Evolutionary conservation across 805 yeast species (phyloP), one percentile per base, ranked within the genome.

Genomic region (Saccharomycopsis synnaedendra): DNA sequence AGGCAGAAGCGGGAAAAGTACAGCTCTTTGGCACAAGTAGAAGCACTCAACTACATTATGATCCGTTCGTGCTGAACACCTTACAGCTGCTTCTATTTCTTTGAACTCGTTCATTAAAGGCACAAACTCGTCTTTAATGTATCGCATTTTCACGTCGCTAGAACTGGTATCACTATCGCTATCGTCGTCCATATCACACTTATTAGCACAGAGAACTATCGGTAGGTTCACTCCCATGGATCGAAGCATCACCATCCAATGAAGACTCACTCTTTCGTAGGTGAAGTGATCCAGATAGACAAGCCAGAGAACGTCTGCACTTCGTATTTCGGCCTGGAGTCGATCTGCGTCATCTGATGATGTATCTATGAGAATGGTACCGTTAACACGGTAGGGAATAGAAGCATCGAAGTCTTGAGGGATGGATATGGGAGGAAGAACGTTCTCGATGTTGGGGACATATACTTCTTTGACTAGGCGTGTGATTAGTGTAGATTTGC

Each of bases 171-270:
- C 8, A n/a, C n/a, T 8, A n/a, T 34, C 36, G 8, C 10, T n/a
- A 32, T 41, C 11, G 4, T 43, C 29, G 11, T 27, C 32, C 4
- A 41, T 49, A 48, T 85, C 94, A 19, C 80, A 71, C 57, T 86
- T 88, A 63, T 88, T 93, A 47, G 89, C 88, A 63, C 95, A 83
- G 3, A 93, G 66, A 1, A 93, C 86, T n/a, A 93, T 81, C 0
- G 99, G 98, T 9, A 90, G 63, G 59, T 93, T 93, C 49, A 90
- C 87, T 3, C 98, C 99, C 74, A 87, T 71, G 0, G 95, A 85
- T 52, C 99, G 71, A 57, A 93, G 82, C 70, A 82, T 75, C 45
- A 94, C 93, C 75, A 93, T 81, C 99, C 99, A 93, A 62, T 88
- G 88, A 29, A 90, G 68, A 3, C 96, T 80, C 4, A 93, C 78